Evolutionary conservation across 108 stramenopile genomes (phyloP).

Genomic region (Cyclotella sp.): DNA sequence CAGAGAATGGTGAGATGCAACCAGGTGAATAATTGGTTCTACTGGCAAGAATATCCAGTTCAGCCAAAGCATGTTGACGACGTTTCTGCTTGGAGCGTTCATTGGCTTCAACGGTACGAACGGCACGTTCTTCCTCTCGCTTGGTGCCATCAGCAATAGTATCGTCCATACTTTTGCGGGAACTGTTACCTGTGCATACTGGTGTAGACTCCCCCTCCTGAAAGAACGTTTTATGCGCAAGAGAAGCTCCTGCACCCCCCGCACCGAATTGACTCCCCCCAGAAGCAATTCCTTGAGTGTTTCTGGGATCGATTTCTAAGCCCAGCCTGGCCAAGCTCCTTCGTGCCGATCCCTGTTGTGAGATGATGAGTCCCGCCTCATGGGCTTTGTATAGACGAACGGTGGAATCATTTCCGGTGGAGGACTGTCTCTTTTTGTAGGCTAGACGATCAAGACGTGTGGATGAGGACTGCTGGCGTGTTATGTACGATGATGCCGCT

Average conservation of each 20-base stretch:
- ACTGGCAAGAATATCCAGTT: constrained; percentile 9
- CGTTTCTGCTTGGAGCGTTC: constrained; percentile 25
- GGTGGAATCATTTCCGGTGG: constrained; percentile 19
- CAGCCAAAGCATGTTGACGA: background rate
- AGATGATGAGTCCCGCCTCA: constrained; percentile 50
- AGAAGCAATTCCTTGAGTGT: constrained; percentile 7
- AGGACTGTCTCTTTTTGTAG: constrained; percentile 36
- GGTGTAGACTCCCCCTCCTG: background rate
- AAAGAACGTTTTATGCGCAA: background rate
- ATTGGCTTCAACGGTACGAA: constrained; percentile 35
- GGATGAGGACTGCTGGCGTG: background rate
- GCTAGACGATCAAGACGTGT: constrained; percentile 29
- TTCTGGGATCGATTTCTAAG: constrained; percentile 11
- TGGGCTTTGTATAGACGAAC: constrained; percentile 48
- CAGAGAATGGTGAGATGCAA: constrained; percentile 39
- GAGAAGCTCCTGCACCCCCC: background rate
- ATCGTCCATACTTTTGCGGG: background rate
- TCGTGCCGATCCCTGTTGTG: constrained; percentile 34
- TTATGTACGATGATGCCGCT: background rate
- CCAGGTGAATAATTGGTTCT: constrained; percentile 5
- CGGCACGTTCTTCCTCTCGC: constrained; percentile 42
- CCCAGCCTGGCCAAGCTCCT: constrained; percentile 43
- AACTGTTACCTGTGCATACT: background rate
- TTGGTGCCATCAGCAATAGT: background rate
- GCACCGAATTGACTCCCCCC: constrained; percentile 9